Conservation (phyloP, 176 grass and related monocot genomes). For the Lolium rigidum region DNA sequence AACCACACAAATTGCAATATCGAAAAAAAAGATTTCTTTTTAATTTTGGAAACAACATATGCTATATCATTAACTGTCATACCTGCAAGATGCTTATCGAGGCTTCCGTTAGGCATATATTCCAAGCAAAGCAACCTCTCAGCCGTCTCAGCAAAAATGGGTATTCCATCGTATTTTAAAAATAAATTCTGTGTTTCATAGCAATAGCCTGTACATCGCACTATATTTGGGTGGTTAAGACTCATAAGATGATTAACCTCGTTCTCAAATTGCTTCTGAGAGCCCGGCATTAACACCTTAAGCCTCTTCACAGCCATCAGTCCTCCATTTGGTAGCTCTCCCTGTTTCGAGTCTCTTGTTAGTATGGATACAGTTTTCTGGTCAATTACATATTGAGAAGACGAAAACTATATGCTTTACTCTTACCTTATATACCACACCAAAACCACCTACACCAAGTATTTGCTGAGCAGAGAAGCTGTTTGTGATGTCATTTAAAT, state of each 20-base stretch:
- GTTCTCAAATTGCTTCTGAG: neutral
- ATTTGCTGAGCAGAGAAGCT: neutral
- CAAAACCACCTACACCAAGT: neutral
- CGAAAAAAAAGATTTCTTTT: neutral
- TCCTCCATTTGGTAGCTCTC: neutral
- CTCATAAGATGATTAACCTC: slow-evolving; percentile 5
- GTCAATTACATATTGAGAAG: neutral
- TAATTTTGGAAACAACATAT: neutral
- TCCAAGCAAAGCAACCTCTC: slow-evolving; percentile 16
- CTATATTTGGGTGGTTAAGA: too few relatives aligned
- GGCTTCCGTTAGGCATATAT: neutral
- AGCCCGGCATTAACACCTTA: neutral
- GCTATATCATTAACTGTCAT: neutral
- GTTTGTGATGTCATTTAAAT: neutral
- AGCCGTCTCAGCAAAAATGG: neutral
- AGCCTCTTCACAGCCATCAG: neutral
- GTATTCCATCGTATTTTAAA: neutral
- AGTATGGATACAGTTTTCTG: neutral
- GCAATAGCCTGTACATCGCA: neutral
- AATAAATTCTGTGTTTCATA: neutral
- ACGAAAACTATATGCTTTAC: neutral
- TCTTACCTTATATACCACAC: neutral
- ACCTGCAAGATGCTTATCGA: neutral
- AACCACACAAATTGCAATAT: neutral
- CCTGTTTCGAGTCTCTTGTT: neutral